Base-by-base conservation (phyloP, 495 filamentous ascomycete species). In the Collariella sp. region DNA sequence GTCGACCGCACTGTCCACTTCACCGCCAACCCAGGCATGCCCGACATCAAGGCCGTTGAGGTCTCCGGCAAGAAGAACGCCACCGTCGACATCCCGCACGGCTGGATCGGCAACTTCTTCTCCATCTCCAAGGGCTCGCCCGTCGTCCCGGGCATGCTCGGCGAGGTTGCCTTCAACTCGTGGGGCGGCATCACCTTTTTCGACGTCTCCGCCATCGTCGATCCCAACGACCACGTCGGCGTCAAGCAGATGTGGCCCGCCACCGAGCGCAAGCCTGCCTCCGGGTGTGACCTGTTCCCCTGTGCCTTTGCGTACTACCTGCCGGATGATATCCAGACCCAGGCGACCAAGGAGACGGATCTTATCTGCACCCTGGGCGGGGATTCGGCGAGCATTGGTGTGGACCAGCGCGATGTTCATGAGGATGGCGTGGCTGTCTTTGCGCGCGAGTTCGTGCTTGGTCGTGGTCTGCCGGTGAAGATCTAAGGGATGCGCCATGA, bases 141-240 rank as follows among this genome's bases (percentile, higher is more conserved):
- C 2, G 58, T 67, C 41, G 55, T 62, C 2, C 67, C 70, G 1
- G 76, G 76, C 62, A 79, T 80, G 76, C 70, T 80, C 16, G 76
- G 71, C 26, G 77, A 80, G 68, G 64, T 79, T 23, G 55, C 67
- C 58, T 79, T 73, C 67, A 62, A 76, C 40, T 68, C 67, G 38
- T 77, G 61, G 58, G 58, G 54, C 19, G 73, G 58, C 49, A 41
- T 65, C 9, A 75, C 66, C 39, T 80, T 65, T 66, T 80, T 71
- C 55, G 77, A 80, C 42, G 75, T 80, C 49, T 79, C 76, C 5
- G 76, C 76, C 61, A 79, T 80, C 50, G 76, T 76, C 59, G 72
- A 78, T 65, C 65, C 73, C 29, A 38, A 58, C 46, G 77, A 79
- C 63, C 55, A 62, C 31, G 24, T 68, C 29, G 66, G 66, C 45